Evolutionary conservation across 2,329 filamentous ascomycete species (phyloP), one percentile per base, ranked within the genome.

Genomic region (Colletotrichum shisoi): DNA sequence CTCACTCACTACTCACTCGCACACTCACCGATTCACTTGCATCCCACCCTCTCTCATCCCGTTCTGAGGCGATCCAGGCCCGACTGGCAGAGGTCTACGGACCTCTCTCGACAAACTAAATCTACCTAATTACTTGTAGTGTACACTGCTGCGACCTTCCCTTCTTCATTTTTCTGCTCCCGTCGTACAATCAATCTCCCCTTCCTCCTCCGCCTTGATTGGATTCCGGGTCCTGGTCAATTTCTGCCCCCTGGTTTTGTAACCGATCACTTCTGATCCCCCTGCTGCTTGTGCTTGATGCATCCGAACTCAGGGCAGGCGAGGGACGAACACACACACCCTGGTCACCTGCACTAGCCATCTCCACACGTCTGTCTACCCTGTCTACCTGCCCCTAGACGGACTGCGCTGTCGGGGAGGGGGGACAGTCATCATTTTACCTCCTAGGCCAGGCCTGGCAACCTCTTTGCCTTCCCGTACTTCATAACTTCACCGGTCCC

Each of bases 301-400:
- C 66, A 68, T 65, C 66, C 66, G 62, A 68, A 68, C 64, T 64
- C 54, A 66, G 49, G 52, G 42, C 45, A 68, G 44, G 46, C 54
- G 54, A 60, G 56, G 49, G 65, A 68, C 49, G 65, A 66, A 68
- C 65, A 65, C 45, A 68, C 65, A 65, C 45, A 62, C 44, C 62
- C 66, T 57, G 42, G 66, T 62, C 51, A 27, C 40, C 48, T 54
- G 46, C 63, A 60, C 58, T 69, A 69, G 67, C 63, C 58, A 69
- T 63, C 63, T 68, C 67, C 67, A 69, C 67, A 68, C 53, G 54
- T 54, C n/a, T n/a, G n/a, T n/a, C n/a, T n/a, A n/a, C n/a, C n/a
- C n/a, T n/a, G n/a, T n/a, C 61, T 59, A 57, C 67, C 27, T 52
- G 31, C 49, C 59, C 46, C 37, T 39, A 53, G 49, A 49, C 51